A percentile compares a stretch with the other conserved stretches of the same genome.
These are phyloP conservation scores for Cyclotella choctawhatcheeana DNA, from an alignment of 108 stramenopile genomes.

Conservation along the genomic window DNA sequence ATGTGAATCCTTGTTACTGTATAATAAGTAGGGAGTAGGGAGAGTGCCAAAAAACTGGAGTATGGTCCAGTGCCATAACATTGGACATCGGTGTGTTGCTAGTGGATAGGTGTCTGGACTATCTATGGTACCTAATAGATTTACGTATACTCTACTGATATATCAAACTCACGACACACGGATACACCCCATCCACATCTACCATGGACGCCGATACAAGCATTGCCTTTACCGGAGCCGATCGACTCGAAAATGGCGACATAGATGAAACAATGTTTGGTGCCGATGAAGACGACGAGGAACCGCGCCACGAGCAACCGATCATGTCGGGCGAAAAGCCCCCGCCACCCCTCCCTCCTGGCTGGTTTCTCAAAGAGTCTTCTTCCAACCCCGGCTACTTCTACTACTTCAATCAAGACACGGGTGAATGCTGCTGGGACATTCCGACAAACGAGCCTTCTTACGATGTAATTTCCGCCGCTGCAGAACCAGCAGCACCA, in stretches of 20 bases:
- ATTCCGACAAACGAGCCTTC: conserved; percentile 43
- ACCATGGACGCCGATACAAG: conserved; percentile 3
- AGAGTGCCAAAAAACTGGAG: no score
- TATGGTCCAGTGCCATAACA: no score
- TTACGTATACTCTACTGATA: no score
- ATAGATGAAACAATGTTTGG: conserved; percentile 29
- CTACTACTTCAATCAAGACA: conserved; percentile 84
- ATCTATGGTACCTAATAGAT: no score
- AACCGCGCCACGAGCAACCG: background rate
- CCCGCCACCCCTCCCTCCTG: conserved; percentile 60
- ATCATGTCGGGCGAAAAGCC: conserved; percentile 26
- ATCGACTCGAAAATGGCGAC: background rate
- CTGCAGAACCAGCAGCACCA: no score
- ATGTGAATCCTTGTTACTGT: no score
- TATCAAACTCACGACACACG: no score
- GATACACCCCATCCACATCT: no score
- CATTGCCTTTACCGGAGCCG: background rate
- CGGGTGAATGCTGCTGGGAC: conserved; percentile 78
- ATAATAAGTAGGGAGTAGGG: no score
- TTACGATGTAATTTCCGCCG: no score
- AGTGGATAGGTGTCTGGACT: no score
- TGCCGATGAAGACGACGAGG: conserved; percentile 10
- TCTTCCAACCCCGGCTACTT: conserved; percentile 57
- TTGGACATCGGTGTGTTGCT: no score
- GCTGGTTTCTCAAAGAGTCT: conserved; percentile 68